Evolutionary conservation across 2,329 filamentous ascomycete genomes (phyloP).

Genomic region (Aquanectria penicillioides): DNA sequence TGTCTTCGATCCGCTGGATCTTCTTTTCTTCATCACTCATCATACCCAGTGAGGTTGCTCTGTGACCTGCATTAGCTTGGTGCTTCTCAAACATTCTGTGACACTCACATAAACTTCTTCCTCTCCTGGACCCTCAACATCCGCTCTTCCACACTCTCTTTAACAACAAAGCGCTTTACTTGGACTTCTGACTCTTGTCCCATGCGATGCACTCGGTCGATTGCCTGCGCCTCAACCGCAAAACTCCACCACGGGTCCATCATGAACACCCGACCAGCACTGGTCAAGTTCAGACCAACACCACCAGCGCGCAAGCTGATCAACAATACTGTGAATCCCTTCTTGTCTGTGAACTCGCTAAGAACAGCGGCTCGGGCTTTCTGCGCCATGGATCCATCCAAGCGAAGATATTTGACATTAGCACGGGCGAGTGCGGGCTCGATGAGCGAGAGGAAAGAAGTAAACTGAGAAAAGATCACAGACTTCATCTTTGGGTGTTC

Average conservation of each 20-base stretch:
- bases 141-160: constrained; percentile 91
- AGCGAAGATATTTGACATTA: constrained; percentile 82
- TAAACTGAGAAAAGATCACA: constrained; percentile 97
- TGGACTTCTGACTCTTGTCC: constrained; percentile 88
- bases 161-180: constrained; percentile 89
- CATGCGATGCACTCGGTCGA: constrained; percentile 97
- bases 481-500: constrained; percentile 80
- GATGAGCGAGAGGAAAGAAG: constrained; percentile 92
- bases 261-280: constrained; percentile 91
- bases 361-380: constrained; percentile 84
- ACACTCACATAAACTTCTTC: constrained; percentile 91
- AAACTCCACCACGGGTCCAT: constrained; percentile 99
- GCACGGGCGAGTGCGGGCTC: constrained; percentile 79
- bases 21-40: constrained; percentile 95
- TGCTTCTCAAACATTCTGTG: not conserved
- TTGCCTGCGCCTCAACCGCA: constrained; percentile 94
- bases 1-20: constrained; percentile 89
- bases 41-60: constrained; percentile 93
- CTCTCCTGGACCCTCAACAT: constrained; percentile 94
- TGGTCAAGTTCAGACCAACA: constrained; percentile 91
- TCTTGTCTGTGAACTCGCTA: constrained; percentile 69
- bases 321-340: constrained; percentile 78
- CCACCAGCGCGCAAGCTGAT: constrained; percentile 90
- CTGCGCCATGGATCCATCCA: constrained; percentile 91
- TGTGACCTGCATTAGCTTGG: constrained; percentile 47